Evolutionary conservation across 495 filamentous ascomycete species (phyloP).

Genomic region (Penicillium fimorum): DNA sequence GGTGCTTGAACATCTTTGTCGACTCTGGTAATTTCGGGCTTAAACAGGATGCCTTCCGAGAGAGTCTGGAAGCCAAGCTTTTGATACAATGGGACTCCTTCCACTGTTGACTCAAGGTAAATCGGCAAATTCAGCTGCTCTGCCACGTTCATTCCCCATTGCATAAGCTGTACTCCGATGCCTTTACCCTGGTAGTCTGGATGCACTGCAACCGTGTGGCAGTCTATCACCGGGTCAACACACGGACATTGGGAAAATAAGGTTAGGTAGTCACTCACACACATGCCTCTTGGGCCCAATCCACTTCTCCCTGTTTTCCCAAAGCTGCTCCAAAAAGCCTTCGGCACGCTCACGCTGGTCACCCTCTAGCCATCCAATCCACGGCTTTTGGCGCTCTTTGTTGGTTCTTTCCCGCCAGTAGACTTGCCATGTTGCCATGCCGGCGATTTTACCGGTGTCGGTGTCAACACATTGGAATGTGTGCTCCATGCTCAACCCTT

Average conservation of each 20-base stretch:
- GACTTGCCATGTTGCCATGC: conserved; percentile 15
- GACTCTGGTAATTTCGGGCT: conserved; percentile 6
- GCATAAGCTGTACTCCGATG: conserved; percentile 10
- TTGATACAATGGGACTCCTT: conserved; percentile 11
- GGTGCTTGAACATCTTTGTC: conserved; percentile 9
- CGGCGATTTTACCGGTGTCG: conserved; percentile 26
- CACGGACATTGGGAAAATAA: background rate
- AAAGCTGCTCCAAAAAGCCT: conserved; percentile 4
- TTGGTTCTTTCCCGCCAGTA: conserved; percentile 15
- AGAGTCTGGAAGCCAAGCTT: conserved; percentile 10
- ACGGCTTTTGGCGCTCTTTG: conserved; percentile 11
- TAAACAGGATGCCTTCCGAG: conserved; percentile 6
- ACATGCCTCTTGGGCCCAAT: conserved; percentile 10
- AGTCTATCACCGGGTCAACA: conserved; percentile 1
- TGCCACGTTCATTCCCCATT: conserved; percentile 11
- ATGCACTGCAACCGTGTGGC: conserved; percentile 14
- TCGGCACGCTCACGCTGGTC: conserved; percentile 3
- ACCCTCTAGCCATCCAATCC: conserved; percentile 16
- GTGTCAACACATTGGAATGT: conserved; percentile 41
- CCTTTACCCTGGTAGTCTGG: conserved; percentile 14
- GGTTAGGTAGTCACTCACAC: conserved; percentile 3
- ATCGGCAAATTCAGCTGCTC: conserved; percentile 7
- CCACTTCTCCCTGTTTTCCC: conserved; percentile 4
- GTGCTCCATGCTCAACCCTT: conserved; percentile 28
- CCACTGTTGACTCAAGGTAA: conserved; percentile 11